Evolutionary conservation across 2,329 filamentous ascomycete genomes (phyloP).

Genomic region (Fusarium concolor): DNA sequence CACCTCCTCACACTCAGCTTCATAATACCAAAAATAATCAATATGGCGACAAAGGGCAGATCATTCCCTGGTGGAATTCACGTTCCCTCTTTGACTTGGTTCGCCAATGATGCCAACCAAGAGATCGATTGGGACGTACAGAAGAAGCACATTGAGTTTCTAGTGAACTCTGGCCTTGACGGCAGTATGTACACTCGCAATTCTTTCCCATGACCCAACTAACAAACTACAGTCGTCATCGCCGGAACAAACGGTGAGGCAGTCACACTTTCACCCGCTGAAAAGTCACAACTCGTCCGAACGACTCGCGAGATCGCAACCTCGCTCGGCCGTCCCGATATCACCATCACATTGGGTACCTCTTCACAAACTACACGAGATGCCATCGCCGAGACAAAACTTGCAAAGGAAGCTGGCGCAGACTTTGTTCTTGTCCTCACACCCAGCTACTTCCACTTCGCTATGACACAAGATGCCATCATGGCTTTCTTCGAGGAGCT

Average conservation of each 20-base stretch:
- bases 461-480: conserved; percentile 70
- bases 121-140: conserved; percentile 68
- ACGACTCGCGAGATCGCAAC: conserved; percentile 71
- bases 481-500: conserved; percentile 70
- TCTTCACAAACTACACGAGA: conserved; percentile 74
- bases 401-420: conserved; percentile 71
- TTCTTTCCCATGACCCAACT: background rate
- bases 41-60: conserved; percentile 45
- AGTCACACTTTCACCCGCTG: conserved; percentile 73
- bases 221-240: conserved; percentile 63
- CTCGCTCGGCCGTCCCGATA: conserved; percentile 63
- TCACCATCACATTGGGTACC: conserved; percentile 75
- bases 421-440: conserved; percentile 76
- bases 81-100: conserved; percentile 68
- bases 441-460: conserved; percentile 77
- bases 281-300: conserved; percentile 70
- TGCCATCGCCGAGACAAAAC: conserved; percentile 71
- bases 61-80: conserved; percentile 64
- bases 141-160: conserved; percentile 63
- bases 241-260: conserved; percentile 82
- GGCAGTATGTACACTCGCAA: conserved; percentile 51
- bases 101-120: conserved; percentile 59
- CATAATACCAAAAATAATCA: conserved; percentile 1
- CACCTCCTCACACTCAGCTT: background rate
- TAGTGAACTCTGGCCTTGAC: conserved; percentile 65